Evolutionary conservation across 2,329 filamentous ascomycete species (phyloP), one percentile per base, ranked within the genome.

Genomic region (Thermochaetoides dissita): DNA sequence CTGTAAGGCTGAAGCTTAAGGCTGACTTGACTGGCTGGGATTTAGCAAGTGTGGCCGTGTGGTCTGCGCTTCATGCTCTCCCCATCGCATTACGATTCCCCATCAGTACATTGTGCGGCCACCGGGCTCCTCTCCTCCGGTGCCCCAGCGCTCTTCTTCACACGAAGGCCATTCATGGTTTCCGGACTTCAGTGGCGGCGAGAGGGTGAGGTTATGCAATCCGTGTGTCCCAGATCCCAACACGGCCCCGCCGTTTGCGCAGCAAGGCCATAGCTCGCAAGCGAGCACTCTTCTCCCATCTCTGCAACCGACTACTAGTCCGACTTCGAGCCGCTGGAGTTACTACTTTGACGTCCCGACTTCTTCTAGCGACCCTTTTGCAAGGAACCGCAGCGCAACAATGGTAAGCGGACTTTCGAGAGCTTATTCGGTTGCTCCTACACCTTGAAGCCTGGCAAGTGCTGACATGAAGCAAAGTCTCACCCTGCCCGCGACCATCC

Each of bases 61-160:
- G 7, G 89, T 96, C 24, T 96, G 89, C 61, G 79, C 80, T 44
- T 71, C 77, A 12, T 96, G 89, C 64, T 95, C 89, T 3, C 89
- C 89, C 3, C 89, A 96, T 60, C 77, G 87, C 47, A 96, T 96
- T 57, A 94, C 84, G 3, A 95, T 96, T 49, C 89, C 89, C 1
- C 76, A 88, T 50, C 84, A 91, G 57, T 96, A 85, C 59, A 94
- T 96, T 50, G 87, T 95, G 28, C 81, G 81, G 38, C 83, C 84
- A 3, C 81, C 83, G 1, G 68, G 64, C 6, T 54, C 59, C 36
- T 53, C 54, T 4, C 49, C 49, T 5, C 47, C 53, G 31, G 48
- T 52, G 8, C 58, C 43, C 47, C 59, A 33, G 66, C 71, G 45
- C 54, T 62, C 46, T 53, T 59, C 47, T 55, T 53, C 66, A 51